Percentiles rank a stretch among this genome's conserved stretches.
Conservation (phyloP, 176 grass and related monocot genomes). For the Aegilops longissima region DNA sequence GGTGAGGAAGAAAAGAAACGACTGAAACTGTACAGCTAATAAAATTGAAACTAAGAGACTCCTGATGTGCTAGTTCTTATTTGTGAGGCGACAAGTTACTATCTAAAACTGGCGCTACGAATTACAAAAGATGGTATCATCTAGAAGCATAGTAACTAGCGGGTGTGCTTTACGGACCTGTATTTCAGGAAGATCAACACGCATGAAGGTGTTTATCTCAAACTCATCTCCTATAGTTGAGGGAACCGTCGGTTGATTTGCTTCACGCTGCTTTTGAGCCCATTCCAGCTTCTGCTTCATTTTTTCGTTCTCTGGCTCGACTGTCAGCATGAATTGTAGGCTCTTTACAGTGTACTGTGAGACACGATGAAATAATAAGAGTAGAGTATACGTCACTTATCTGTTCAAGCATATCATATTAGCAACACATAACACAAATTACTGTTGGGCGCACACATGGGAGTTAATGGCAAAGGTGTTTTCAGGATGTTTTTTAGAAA, state of each 20-base stretch:
- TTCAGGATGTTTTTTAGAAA: neutral
- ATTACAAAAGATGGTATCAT: neutral
- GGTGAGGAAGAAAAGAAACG: too few relatives aligned
- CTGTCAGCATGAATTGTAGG: slow-evolving; percentile 72
- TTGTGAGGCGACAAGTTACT: neutral
- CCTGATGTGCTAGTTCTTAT: neutral
- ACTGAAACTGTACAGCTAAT: neutral
- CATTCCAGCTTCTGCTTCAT: slow-evolving; percentile 76
- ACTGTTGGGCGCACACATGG: neutral
- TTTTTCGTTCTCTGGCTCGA: slow-evolving; percentile 84
- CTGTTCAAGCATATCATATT: neutral
- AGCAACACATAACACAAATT: slow-evolving; percentile 6
- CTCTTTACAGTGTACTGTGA: slow-evolving; percentile 81
- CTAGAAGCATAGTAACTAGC: neutral
- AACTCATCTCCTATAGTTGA: slow-evolving; percentile 89
- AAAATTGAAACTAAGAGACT: neutral
- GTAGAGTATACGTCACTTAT: neutral
- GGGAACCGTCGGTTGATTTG: slow-evolving; percentile 66
- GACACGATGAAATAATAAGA: slow-evolving; percentile 26
- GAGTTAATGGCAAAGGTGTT: neutral
- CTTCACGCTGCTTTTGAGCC: slow-evolving; percentile 64
- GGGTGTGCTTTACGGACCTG: slow-evolving; percentile 44
- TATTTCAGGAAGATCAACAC: slow-evolving; percentile 81
- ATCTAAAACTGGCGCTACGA: neutral
- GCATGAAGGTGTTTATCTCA: slow-evolving; percentile 94